Base-by-base conservation (phyloP, 2,329 filamentous ascomycete species). In the Sphaerulina musiva region DNA sequence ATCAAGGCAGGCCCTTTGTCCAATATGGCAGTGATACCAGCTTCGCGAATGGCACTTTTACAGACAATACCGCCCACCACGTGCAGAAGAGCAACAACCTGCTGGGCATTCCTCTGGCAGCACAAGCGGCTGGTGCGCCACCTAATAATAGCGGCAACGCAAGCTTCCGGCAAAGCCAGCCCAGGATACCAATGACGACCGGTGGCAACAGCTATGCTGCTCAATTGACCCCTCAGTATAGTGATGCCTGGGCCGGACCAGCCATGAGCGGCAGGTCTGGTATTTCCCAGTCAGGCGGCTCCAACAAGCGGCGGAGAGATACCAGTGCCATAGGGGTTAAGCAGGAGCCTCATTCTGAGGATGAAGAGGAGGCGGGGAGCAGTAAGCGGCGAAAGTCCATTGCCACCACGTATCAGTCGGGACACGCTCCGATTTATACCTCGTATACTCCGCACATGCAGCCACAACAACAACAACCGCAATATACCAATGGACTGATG, bases 1-100 rank as follows among this genome's bases (percentile, higher is more conserved):
- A 38, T n/a, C 46, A 53, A 23, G 38, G 14, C 17, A 48, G 54
- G 36, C 41, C 50, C 8, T 48, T 50, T 34, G 54, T 29, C 4
- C 36, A 46, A 12, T 56, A 49, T 46, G 54, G 54, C 38, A 53
- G 46, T 20, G 54, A 56, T 23, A 49, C 49, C 9, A 52, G 40
- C 34, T 56, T 56, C 29, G 39, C 44, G 10, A 51, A 46, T 14
- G 49, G 50, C 47, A 48, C 36, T 14, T 53, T 53, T 26, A 44
- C 54, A n/a, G 47, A 46, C 8, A 41, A 20, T 11, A 23, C 50
- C 26, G 26, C 51, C 36, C 31, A 56, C 38, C 54, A 56, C 39
- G 38, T 34, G n/a, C 39, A 53, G 34, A 56, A 56, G 20, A 40
- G 41, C 2, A 46, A 42, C 36, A 56, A 53, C 31, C 43, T 56